Base-by-base conservation (phyloP, 208 protist species). In the Blastocrithidia nonstop region DNA sequence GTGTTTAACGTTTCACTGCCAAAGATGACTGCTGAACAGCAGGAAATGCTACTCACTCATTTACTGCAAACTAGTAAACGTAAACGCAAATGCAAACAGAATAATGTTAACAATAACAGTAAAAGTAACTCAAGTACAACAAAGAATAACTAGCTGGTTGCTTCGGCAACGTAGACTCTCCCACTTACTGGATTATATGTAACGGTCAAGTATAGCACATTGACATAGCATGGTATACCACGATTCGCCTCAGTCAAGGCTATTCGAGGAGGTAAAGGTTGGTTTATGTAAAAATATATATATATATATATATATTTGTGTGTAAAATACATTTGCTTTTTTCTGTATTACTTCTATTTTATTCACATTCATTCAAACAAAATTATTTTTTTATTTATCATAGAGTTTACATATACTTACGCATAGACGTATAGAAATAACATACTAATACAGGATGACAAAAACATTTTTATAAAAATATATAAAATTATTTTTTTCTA, bases 241-340 rank as follows among this genome's bases (percentile, higher is more conserved):
- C 77, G 83, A 35, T 92, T 92, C 59, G 71, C 61, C 20, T 71
- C 63, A 24, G 71, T 92, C 17, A 92, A 92, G 55, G 71, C 72
- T 19, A 88, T 92, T 32, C 71, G 83, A 11, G 83, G 83, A 2
- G 75, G 78, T 0, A 88, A 86, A 35, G 83, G 83, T 7, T 92
- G 83, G 83, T 88, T 86, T 50, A 45, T 92, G 57, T 80, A 38
- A 61, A 13, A 16, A 7, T 41, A 24, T 39, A 39, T 39, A 24
- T 39, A 39, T 6, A 9, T 2, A 41, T 41, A 41, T n/a, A 7
- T 42, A 31, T 50, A 19, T 1, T 19, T n/a, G n/a, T n/a, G n/a
- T n/a, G n/a, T n/a, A n/a, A n/a, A n/a, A n/a, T n/a, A n/a, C n/a
- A n/a, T n/a, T n/a, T n/a, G n/a, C n/a, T n/a, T n/a, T n/a, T n/a